phyloP scores from a whole-genome alignment of 495 filamentous ascomycete species.

The Podospora didyma region DNA sequence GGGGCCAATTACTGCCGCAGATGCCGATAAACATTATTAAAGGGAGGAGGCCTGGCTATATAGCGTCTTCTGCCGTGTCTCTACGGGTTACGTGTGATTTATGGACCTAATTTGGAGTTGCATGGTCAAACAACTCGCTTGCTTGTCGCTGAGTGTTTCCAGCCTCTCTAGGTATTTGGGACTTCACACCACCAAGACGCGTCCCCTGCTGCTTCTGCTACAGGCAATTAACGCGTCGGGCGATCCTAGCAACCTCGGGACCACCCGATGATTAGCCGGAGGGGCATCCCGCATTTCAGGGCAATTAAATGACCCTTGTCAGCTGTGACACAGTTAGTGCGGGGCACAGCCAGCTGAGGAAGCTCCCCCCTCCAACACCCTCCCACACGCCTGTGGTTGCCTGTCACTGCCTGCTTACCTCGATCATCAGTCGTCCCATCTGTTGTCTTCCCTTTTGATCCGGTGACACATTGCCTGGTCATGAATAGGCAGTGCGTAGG shows the following conservation, averaged over 20 bases:
- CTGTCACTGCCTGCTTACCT: background rate
- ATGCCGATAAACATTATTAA: constrained; percentile 75
- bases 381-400: background rate
- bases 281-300: constrained; percentile 6
- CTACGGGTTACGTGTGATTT: background rate
- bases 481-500: constrained; percentile 8
- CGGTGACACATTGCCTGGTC: constrained; percentile 9
- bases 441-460: background rate
- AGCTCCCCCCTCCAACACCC: constrained; percentile 3
- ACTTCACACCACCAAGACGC: too few relatives aligned
- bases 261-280: constrained; percentile 17
- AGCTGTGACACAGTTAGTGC: constrained; percentile 3
- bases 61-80: background rate
- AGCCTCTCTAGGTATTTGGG: too few relatives aligned
- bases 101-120: background rate
- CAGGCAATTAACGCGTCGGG: constrained; percentile 57
- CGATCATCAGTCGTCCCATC: background rate
- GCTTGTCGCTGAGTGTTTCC: background rate
- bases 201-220: too few relatives aligned
- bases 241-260: background rate
- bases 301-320: background rate
- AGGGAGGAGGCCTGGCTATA: background rate
- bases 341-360: constrained; percentile 14
- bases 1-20: constrained; percentile 87
- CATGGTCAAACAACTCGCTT: background rate